phyloP scores from a whole-genome alignment of 352 stramenopile genomes.

The Pythium aristosporum region DNA sequence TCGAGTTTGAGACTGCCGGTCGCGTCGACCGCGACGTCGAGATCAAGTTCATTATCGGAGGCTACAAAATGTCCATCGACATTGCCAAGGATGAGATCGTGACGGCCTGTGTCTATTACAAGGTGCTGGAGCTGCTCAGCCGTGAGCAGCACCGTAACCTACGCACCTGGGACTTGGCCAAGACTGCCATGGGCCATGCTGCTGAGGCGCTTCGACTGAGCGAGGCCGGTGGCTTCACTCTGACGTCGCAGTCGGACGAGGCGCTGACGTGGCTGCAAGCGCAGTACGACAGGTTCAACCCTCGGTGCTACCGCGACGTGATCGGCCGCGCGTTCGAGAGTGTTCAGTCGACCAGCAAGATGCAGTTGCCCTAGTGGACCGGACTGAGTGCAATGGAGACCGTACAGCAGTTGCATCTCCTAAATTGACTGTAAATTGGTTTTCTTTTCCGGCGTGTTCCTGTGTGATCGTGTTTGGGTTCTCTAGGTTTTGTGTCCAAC shows the following conservation, averaged over 20 bases:
- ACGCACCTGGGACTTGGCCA: constrained; percentile 47
- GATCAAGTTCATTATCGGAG: constrained; percentile 56
- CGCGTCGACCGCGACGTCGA: constrained; percentile 53
- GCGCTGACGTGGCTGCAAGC: constrained; percentile 44
- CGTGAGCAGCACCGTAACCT: constrained; percentile 42
- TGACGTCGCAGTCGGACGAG: constrained; percentile 47
- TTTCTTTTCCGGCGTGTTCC: too few relatives aligned
- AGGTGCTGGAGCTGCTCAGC: constrained; percentile 49
- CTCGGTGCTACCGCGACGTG: constrained; percentile 54
- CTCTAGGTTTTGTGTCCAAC: constrained; percentile 4
- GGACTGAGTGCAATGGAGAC: too few relatives aligned
- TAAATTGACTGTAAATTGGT: background rate
- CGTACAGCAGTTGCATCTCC: too few relatives aligned
- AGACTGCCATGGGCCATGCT: constrained; percentile 40
- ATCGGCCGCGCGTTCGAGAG: constrained; percentile 43
- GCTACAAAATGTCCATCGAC: constrained; percentile 45
- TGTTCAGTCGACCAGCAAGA: constrained; percentile 36
- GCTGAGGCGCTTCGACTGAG: constrained; percentile 42
- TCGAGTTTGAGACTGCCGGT: constrained; percentile 51
- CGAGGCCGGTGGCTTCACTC: constrained; percentile 40
- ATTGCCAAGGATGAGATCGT: constrained; percentile 42
- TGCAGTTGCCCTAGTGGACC: background rate
- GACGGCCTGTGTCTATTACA: constrained; percentile 42
- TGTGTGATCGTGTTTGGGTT: background rate
- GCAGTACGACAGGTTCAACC: constrained; percentile 47